A percentile compares a stretch with the other conserved stretches of the same genome.
Evolutionary conservation across 768 basidiomycete genomes (phyloP).

Genomic region (Collybia mongolica): DNA sequence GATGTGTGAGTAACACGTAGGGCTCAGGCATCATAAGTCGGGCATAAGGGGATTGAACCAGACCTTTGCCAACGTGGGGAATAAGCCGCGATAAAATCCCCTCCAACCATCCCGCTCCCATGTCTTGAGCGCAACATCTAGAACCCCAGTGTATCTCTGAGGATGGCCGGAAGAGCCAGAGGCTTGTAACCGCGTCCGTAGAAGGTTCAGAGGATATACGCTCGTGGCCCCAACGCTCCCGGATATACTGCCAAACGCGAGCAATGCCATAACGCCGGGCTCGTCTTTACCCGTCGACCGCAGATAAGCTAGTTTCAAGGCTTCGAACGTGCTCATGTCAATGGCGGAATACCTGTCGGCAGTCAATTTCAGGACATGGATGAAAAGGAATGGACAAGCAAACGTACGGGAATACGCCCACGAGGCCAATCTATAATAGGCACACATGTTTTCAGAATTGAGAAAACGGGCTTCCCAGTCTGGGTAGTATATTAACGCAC

Average conservation of each 20-base stretch:
- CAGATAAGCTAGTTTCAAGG: constrained; percentile 87
- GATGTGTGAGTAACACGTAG: not conserved
- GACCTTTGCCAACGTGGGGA: constrained; percentile 92
- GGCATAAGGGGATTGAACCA: not conserved
- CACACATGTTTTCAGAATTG: constrained; percentile 10
- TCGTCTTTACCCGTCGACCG: constrained; percentile 87
- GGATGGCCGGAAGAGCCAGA: constrained; percentile 96
- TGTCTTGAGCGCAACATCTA: constrained; percentile 81
- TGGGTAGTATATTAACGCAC: constrained; percentile 46
- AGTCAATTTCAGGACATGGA: not conserved
- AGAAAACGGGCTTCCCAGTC: constrained; percentile 7
- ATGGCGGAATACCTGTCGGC: constrained; percentile 79
- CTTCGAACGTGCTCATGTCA: constrained; percentile 97
- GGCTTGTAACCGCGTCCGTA: constrained; percentile 93
- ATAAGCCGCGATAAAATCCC: constrained; percentile 90
- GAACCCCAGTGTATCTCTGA: constrained; percentile 82
- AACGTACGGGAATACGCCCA: constrained; percentile 93
- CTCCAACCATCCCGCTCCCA: constrained; percentile 86
- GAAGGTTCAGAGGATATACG: constrained; percentile 90
- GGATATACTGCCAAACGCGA: constrained; percentile 90
- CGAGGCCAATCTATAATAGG: constrained; percentile 73
- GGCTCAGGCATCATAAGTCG: not conserved
- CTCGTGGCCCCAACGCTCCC: constrained; percentile 92
- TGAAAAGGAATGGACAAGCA: constrained; percentile 1
- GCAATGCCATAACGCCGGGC: constrained; percentile 81